Conservation (phyloP, 1,284 basidiomycete species). For the Melampsora occidentalis region DNA sequence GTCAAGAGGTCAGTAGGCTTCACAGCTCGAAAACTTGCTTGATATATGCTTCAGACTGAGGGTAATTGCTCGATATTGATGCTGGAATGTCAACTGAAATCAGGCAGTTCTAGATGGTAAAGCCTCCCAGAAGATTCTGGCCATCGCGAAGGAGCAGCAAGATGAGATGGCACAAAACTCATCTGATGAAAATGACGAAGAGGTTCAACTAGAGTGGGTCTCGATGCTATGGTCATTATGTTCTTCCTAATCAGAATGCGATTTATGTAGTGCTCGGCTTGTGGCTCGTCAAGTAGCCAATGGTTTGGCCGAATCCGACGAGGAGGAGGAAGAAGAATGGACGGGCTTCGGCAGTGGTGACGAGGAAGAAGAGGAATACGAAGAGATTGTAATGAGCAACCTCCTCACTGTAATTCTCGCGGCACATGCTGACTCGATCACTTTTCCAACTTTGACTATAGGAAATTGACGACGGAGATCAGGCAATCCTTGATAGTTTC, state of each 20-base stretch:
- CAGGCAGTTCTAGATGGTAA: slow-evolving; percentile 66
- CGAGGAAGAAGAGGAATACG: slow-evolving; percentile 20
- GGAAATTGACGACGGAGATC: slow-evolving; percentile 85
- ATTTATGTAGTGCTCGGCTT: not conserved
- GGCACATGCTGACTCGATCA: not conserved
- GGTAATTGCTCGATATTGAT: not conserved
- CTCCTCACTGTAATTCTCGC: not conserved
- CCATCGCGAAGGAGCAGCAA: slow-evolving; percentile 88
- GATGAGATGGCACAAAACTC: slow-evolving; percentile 63
- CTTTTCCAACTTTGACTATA: slow-evolving; percentile 51
- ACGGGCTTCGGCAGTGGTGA: not conserved
- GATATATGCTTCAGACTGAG: not conserved
- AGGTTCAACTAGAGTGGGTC: not conserved
- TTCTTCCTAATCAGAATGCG: not conserved
- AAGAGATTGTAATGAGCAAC: not conserved
- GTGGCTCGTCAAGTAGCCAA: slow-evolving; percentile 10
- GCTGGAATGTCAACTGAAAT: not conserved
- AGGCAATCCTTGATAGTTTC: slow-evolving; percentile 76
- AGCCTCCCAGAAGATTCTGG: slow-evolving; percentile 82
- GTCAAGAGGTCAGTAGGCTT: slow-evolving; percentile 3
- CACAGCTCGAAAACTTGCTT: not conserved
- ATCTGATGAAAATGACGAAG: not conserved
- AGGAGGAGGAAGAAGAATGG: not conserved
- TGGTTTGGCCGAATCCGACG: not conserved
- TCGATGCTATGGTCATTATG: not conserved